phyloP scores from a whole-genome alignment of 2,329 filamentous ascomycete species.

The Cercospora sesami region DNA sequence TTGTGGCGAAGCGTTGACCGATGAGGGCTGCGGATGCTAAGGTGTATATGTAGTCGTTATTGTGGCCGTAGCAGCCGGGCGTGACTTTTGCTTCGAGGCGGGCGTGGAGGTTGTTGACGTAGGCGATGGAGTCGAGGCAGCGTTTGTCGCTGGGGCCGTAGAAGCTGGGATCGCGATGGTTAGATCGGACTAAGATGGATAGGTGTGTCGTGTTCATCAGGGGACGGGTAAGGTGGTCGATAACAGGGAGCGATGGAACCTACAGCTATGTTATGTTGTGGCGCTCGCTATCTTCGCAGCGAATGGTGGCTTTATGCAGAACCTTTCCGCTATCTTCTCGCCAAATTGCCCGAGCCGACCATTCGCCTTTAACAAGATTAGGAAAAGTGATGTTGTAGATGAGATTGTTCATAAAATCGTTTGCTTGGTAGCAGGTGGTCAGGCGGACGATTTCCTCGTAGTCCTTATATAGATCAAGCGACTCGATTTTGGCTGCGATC shows the following conservation, averaged over 20 bases:
- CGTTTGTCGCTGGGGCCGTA: background rate
- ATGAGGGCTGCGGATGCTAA: background rate
- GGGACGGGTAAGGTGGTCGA: too few species aligned
- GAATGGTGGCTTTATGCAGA: background rate
- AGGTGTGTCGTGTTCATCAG: too few species aligned
- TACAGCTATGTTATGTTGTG: background rate
- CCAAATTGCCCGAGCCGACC: background rate
- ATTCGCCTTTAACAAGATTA: background rate
- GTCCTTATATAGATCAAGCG: background rate
- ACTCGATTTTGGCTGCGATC: background rate
- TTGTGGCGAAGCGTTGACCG: background rate
- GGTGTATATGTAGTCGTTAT: background rate
- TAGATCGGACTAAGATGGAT: too few species aligned
- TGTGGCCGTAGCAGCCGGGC: background rate
- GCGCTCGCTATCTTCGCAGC: background rate
- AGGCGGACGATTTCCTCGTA: background rate
- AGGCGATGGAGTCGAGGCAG: background rate
- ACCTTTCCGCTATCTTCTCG: background rate
- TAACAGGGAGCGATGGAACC: too few species aligned
- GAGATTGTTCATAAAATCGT: background rate
- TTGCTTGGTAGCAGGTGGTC: background rate
- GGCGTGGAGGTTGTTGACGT: constrained; percentile 11
- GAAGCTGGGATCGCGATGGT: background rate
- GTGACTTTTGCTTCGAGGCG: constrained; percentile 10
- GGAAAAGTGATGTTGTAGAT: background rate